Evolutionary conservation across 2,329 filamentous ascomycete genomes (phyloP), one percentile per base, ranked within the genome.

Genomic region (Mycosphaerelloides madeirae): DNA sequence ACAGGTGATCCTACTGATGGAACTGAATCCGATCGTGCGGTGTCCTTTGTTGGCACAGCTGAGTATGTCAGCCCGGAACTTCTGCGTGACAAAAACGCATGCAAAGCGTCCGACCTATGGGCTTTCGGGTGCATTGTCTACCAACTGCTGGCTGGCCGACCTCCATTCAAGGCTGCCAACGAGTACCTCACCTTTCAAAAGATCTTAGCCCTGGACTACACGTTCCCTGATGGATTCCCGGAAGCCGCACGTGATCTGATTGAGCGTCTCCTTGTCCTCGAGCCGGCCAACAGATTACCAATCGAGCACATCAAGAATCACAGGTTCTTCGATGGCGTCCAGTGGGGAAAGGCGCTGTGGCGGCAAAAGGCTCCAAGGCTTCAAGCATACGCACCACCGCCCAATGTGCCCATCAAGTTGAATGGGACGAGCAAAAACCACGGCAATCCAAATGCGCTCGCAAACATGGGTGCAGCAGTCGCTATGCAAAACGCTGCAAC

Each of bases 101-200:
- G 91, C 73, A 98, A 97, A 70, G 87, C 91, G 33, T 97, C 93
- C 66, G 93, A 98, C 68, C 69, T 98, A 38, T 98, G 93, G 93
- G 93, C 93, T 2, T 98, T 95, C 71, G 93, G 93, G 8, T 98
- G 93, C 70, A 98, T 98, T 57, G 82, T 98, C 52, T 98, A 95
- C 65, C 93, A 98, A 66, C 78, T 98, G 19, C 74, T 98, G 28
- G 86, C 87, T n/a, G 93, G 93, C n/a, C 77, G 93, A 48, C 93
- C 93, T 5, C 93, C 93, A 0, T 98, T 98, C 74, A 98, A 98
- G 66, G 93, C 86, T 31, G 85, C 78, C 12, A 96, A 95, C 56
- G 93, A 98, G 64, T 98, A 97, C 60, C 77, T 93, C 62, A 98
- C 93, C 0, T 98, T 98, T 63, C 93, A 98, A 65, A 98, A 97